Conservation (phyloP, 2,329 filamentous ascomycete genomes). For the Chrysoporthe deuterocubensis region DNA sequence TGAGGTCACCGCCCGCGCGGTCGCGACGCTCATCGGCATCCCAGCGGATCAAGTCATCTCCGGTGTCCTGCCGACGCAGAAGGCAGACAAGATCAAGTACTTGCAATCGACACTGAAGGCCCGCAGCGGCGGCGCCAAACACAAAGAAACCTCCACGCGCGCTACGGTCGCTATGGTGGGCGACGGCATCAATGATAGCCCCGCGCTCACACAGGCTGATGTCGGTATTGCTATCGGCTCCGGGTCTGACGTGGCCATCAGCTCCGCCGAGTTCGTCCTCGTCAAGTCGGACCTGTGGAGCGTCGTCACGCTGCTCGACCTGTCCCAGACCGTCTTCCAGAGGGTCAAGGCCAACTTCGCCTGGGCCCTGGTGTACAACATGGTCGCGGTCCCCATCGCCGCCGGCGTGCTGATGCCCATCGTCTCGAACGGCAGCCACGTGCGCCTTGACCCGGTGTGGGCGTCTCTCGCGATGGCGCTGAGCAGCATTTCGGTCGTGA, state of each 20-base stretch:
- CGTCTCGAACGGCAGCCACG: slow-evolving; percentile 53
- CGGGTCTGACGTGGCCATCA: slow-evolving; percentile 83
- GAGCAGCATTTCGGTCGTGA: slow-evolving; percentile 87
- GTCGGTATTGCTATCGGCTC: slow-evolving; percentile 84
- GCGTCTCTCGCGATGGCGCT: slow-evolving; percentile 90
- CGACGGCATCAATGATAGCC: slow-evolving; percentile 88
- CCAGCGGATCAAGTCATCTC: slow-evolving; percentile 76
- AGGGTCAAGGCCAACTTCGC: slow-evolving; percentile 84
- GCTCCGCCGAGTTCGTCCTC: slow-evolving; percentile 80
- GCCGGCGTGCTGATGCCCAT: slow-evolving; percentile 76
- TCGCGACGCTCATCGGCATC: slow-evolving; percentile 78
- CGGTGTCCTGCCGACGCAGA: slow-evolving; percentile 83
- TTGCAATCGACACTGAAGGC: slow-evolving; percentile 59
- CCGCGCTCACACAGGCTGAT: slow-evolving; percentile 78
- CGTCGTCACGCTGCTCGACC: slow-evolving; percentile 73
- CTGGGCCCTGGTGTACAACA: slow-evolving; percentile 85
- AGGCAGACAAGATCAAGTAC: slow-evolving; percentile 71
- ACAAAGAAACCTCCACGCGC: slow-evolving; percentile 40
- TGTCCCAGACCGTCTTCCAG: slow-evolving; percentile 73
- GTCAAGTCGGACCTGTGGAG: slow-evolving; percentile 71
- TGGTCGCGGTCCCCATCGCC: slow-evolving; percentile 77
- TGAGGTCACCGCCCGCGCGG: slow-evolving; percentile 77
- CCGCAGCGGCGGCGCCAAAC: slow-evolving; percentile 29
- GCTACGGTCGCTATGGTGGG: slow-evolving; percentile 80
- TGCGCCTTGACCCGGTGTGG: slow-evolving; percentile 79